phyloP scores from a whole-genome alignment of 208 protist species.

The Acanthamoeba triangularis region DNA sequence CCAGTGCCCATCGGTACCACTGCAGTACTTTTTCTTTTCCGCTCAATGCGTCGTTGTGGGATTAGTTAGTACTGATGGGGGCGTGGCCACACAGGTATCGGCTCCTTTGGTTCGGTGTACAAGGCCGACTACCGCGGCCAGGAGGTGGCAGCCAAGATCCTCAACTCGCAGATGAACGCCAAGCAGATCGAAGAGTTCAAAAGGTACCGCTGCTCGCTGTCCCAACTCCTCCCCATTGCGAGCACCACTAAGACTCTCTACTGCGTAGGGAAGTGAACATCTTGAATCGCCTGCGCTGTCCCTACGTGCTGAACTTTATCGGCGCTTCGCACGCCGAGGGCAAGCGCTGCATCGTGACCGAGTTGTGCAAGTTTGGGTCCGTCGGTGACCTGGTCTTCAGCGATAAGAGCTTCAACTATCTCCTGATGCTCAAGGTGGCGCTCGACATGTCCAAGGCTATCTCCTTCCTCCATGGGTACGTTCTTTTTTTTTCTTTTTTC shows the following conservation, averaged over 20 bases:
- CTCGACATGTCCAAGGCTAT: conserved; percentile 62
- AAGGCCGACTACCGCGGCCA: conserved; percentile 67
- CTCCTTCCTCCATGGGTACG: conserved; percentile 59
- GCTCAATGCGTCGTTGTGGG: no score
- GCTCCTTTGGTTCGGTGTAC: conserved; percentile 64
- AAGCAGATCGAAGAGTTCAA: conserved; percentile 34
- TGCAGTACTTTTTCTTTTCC: no score
- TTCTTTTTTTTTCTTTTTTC: neutral
- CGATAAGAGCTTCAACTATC: conserved; percentile 66
- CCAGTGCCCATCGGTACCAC: conserved; percentile 6
- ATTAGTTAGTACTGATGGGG: no score
- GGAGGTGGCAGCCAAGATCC: conserved; percentile 69
- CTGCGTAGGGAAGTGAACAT: conserved; percentile 70
- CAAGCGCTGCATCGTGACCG: conserved; percentile 60
- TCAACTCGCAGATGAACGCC: conserved; percentile 65
- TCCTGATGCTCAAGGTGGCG: conserved; percentile 58
- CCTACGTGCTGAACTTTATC: conserved; percentile 66
- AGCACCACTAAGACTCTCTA: no score
- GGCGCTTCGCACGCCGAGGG: conserved; percentile 52
- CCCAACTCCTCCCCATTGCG: neutral
- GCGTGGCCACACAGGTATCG: no score
- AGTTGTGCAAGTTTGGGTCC: conserved; percentile 37
- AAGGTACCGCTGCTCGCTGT: neutral
- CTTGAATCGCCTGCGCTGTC: conserved; percentile 25
- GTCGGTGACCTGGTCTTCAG: conserved; percentile 55